Evolutionary conservation across 345 rosid species (phyloP).

Genomic region (Boechera divaricarpa): DNA sequence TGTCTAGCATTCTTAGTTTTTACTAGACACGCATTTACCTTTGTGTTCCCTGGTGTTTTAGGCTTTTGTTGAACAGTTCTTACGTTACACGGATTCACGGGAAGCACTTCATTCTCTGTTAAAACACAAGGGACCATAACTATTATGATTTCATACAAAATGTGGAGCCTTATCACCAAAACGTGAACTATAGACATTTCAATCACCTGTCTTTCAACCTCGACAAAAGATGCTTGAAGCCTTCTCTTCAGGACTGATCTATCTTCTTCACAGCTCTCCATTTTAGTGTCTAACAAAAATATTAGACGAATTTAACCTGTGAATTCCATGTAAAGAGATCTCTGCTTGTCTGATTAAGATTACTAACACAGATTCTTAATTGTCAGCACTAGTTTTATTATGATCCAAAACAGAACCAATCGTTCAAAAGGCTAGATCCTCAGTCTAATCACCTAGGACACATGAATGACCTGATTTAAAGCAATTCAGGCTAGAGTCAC

Average conservation of each 20-base stretch:
- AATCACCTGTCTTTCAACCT: constrained; percentile 93
- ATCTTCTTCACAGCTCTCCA: constrained; percentile 76
- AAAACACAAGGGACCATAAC: constrained; percentile 45
- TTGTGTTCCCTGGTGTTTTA: constrained; percentile 30
- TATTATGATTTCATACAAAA: neutral
- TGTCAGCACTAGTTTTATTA: neutral
- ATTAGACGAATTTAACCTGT: constrained; percentile 15
- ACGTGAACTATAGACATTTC: constrained; percentile 32
- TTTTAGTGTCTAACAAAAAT: constrained; percentile 62
- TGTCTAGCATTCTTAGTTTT: neutral
- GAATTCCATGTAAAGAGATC: neutral
- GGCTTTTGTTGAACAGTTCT: constrained; percentile 3
- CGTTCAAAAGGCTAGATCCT: constrained; percentile 24
- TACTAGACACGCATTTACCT: no score
- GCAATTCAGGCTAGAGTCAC: constrained; percentile 42
- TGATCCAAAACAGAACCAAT: constrained; percentile 29
- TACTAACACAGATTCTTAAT: constrained; percentile 16
- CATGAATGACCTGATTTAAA: constrained; percentile 35
- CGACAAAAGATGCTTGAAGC: constrained; percentile 80
- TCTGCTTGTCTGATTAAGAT: constrained; percentile 6
- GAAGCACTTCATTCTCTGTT: constrained; percentile 97
- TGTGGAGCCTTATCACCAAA: constrained; percentile 28
- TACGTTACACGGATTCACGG: constrained; percentile 53
- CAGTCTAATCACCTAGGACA: constrained; percentile 39
- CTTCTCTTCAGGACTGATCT: constrained; percentile 67